Percentiles rank a stretch among this genome's conserved stretches.
phyloP scores from a whole-genome alignment of 768 basidiomycete species.

The Kwoniella europaea region DNA sequence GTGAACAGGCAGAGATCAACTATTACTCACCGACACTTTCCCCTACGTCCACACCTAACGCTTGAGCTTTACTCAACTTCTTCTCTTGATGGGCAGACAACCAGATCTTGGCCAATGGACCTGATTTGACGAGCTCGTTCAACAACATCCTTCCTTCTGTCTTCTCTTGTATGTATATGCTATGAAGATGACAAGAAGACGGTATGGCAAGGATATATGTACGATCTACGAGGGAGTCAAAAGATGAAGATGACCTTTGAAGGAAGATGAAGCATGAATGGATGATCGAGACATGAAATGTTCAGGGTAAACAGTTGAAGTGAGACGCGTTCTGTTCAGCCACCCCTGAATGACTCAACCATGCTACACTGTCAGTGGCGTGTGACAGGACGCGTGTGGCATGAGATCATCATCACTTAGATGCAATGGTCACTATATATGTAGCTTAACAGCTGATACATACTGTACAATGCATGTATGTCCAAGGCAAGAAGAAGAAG shows the following conservation, averaged over 20 bases:
- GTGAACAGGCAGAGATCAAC: conserved; percentile 27
- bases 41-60: conserved; percentile 91
- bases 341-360: conserved; percentile 14
- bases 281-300: conserved; percentile 19
- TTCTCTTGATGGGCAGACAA: conserved; percentile 98
- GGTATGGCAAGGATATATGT: not conserved
- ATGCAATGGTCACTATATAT: too few relatives aligned
- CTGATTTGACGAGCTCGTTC: conserved; percentile 90
- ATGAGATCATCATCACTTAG: not conserved
- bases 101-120: conserved; percentile 96
- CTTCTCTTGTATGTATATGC: not conserved
- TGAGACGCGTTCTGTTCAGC: conserved; percentile 22
- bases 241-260: not conserved
- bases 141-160: conserved; percentile 65
- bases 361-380: not conserved
- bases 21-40: conserved; percentile 77
- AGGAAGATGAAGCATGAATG: not conserved
- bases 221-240: conserved; percentile 6
- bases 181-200: not conserved
- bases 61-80: conserved; percentile 94
- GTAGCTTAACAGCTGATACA: too few relatives aligned
- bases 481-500: too few relatives aligned
- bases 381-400: not conserved
- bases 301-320: conserved; percentile 14
- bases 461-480: too few relatives aligned